Evolutionary conservation across 2,329 filamentous ascomycete genomes (phyloP), one percentile per base, ranked within the genome.

Genomic region (Sclerotinia spermophila): DNA sequence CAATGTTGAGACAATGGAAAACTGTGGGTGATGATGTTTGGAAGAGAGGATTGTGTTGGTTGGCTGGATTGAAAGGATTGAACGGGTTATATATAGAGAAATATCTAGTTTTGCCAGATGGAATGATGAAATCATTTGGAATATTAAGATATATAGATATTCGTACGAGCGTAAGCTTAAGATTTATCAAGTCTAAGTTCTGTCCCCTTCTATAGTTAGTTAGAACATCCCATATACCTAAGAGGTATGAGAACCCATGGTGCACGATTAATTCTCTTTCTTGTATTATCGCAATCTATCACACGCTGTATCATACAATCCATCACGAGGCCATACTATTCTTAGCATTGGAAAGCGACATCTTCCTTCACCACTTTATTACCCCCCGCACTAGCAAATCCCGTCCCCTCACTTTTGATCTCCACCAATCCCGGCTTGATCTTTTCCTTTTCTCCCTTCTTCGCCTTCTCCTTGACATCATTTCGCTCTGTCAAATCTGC

Each of bases 301-400:
- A 13, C 15, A 15, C 3, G 10, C 17, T n/a, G n/a, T 62, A 38
- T 40, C 5, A n/a, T 24, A 40, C 33, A 59, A 40, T 58, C 56
- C 21, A 7, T 7, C 33, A 17, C 17, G 5, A 59, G 6, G 24
- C 30, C 15, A 15, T 8, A 2, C 8, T 7, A 21, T 8, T 30
- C 65, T 72, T 72, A 96, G 79, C 92, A 95, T 79, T 96, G 92
- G 80, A 97, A 97, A 0, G 90, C 90, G 27, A 96, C 89, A 0
- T 92, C 91, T 5, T 86, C 82, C 79, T 90, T 96, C 81, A 92
- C 91, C 24, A 96, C 93, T 76, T 92, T 87, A 78, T 91, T 97
- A 67, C 87, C 87, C 3, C 96, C 95, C n/a, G 91, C 90, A 6
- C 93, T 92, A 6, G 95, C 94, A 81, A 97, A 98, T 0, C 95